Base-by-base conservation (phyloP, 768 basidiomycete genomes). In the Boletus sensibilis region DNA sequence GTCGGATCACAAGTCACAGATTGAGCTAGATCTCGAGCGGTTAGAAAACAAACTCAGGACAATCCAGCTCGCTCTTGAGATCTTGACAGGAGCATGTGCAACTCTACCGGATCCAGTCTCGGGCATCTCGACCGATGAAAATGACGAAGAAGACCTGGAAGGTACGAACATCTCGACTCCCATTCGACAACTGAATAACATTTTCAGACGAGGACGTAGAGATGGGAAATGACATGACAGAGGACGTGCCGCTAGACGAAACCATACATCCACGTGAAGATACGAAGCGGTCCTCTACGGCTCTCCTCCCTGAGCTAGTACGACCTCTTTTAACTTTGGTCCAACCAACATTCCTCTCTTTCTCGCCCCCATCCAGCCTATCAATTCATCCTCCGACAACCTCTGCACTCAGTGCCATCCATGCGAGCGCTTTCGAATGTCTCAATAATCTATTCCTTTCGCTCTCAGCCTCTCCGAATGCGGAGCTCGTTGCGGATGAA, bases 311-410 rank as follows among this genome's bases (percentile, higher is more conserved):
- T 0, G 74, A 81, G 1, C 78, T 94, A n/a, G 82, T 88, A 11
- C 75, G 78, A 25, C 87, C 92, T 4, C 75, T 90, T 7, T 76
- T 94, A 5, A 68, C 79, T 2, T 81, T 96, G 29, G 79, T 88
- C 41, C 84, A 83, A 31, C 91, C 92, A 0, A 93, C 90, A 0
- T 66, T 80, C 0, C 80, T 95, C 16, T 96, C 94, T 5, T 96
- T 94, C 75, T 83, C 89, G 16, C 90, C 92, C 0, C 76, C 81
- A 18, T 78, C 82, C 23, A 72, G 80, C 5, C 82, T 82, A 12
- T 94, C 92, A 0, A 76, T 80, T 21, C 91, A 96, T 66, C 91
- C 93, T 39, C 94, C 94, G 2, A 94, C 88, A 13, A 96, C 94
- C 0, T 91, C 93, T 25, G 88, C 79, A 11, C 81, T 98, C 43